Conservation (phyloP, 2,329 filamentous ascomycete species). For the Sordariomycetes sp. region DNA sequence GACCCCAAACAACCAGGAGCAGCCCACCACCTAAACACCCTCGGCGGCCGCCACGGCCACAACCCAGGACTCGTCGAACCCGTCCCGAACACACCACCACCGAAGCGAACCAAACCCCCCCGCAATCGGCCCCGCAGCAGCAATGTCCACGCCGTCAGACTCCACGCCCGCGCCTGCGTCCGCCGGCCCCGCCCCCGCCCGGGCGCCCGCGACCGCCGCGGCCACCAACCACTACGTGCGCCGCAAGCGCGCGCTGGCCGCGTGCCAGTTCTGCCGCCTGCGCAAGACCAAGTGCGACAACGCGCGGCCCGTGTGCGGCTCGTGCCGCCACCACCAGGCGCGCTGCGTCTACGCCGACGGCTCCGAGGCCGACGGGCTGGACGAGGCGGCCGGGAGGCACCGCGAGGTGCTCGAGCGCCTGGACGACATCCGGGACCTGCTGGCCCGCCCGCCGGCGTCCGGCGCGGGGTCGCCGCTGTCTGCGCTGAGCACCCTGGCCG, state of each 20-base stretch:
- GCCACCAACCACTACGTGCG: too few species aligned
- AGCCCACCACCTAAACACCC: too few species aligned
- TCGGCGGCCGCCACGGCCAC: too few species aligned
- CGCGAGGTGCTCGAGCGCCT: slow-evolving; percentile 3
- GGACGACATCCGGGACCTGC: slow-evolving; percentile 2
- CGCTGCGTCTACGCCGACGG: neutral
- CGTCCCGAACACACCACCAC: too few species aligned
- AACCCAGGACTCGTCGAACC: too few species aligned
- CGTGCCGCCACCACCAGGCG: neutral
- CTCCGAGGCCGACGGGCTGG: slow-evolving; percentile 1
- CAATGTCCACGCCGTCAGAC: too few species aligned
- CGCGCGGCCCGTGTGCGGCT: neutral
- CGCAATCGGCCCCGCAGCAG: too few species aligned
- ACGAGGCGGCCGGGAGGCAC: slow-evolving; percentile 3
- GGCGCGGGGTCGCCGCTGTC: neutral
- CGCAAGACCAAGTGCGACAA: neutral
- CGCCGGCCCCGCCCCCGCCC: too few species aligned
- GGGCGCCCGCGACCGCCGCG: too few species aligned
- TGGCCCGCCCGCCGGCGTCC: neutral
- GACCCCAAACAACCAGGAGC: too few species aligned
- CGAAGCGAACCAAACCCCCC: too few species aligned
- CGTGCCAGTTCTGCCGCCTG: neutral
- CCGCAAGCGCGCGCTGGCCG: neutral
- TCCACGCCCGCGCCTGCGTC: too few species aligned
- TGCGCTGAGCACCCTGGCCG: neutral